phyloP scores from a whole-genome alignment of 2,329 filamentous ascomycete genomes.

The Pezicula carpinea region DNA sequence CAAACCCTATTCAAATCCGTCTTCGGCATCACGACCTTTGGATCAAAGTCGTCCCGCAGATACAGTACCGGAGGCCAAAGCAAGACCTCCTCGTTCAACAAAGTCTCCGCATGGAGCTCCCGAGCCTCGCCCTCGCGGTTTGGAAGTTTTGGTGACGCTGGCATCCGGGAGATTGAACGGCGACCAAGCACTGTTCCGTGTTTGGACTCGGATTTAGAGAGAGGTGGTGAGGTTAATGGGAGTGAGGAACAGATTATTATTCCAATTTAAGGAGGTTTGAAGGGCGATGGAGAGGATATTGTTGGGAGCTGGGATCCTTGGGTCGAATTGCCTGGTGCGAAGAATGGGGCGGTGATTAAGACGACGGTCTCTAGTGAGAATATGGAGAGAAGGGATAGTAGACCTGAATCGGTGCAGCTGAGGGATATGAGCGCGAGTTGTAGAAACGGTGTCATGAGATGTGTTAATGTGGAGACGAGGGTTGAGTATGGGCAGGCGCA shows the following conservation, averaged over 20 bases:
- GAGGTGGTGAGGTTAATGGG: no score
- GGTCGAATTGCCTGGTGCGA: neutral
- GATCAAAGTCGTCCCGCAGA: neutral
- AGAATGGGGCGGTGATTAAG: neutral
- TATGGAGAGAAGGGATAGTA: no score
- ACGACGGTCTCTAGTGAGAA: neutral
- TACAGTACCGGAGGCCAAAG: neutral
- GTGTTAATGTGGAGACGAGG: no score
- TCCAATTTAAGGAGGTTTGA: neutral
- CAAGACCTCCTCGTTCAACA: neutral
- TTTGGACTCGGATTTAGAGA: neutral
- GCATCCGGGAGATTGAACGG: neutral
- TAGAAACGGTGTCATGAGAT: no score
- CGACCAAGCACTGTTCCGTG: neutral
- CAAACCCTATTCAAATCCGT: slow-evolving; percentile 3
- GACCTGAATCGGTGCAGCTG: no score
- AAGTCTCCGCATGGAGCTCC: neutral
- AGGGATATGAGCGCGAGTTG: no score
- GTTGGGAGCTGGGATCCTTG: neutral
- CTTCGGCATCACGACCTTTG: neutral
- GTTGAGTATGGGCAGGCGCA: no score
- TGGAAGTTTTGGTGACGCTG: neutral
- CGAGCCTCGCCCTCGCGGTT: no score
- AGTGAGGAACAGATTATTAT: neutral
- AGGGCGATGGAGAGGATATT: neutral